These are phyloP conservation scores for Xylaria hypoxylon DNA, from an alignment of 2,329 filamentous ascomycete genomes.

Conservation along the genomic window DNA sequence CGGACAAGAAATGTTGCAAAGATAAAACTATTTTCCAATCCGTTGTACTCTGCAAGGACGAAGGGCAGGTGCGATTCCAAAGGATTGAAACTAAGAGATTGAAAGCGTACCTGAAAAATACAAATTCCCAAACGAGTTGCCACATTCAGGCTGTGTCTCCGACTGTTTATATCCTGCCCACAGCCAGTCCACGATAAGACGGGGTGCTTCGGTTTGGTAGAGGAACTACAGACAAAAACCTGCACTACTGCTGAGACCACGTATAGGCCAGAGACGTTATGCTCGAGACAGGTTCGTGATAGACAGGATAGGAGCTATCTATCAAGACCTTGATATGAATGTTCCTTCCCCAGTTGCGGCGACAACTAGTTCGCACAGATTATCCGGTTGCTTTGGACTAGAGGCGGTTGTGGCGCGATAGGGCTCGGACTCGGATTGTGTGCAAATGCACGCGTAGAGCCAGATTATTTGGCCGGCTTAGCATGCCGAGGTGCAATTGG, in stretches of 20 bases:
- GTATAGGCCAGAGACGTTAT: not conserved
- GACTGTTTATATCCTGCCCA: not conserved
- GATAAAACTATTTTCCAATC: not conserved
- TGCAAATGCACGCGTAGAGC: not conserved
- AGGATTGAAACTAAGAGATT: conserved; percentile 11
- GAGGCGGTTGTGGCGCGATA: not conserved
- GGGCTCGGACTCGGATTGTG: not conserved
- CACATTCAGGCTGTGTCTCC: not conserved
- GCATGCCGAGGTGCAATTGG: not conserved
- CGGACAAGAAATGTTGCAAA: not conserved
- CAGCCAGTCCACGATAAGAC: not conserved
- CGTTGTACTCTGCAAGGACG: not conserved
- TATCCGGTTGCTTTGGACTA: not conserved
- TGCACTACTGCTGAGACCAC: not conserved
- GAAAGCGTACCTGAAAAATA: conserved; percentile 16
- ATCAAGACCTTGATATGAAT: not conserved
- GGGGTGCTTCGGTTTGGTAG: not conserved
- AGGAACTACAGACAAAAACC: not conserved
- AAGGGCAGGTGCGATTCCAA: not conserved
- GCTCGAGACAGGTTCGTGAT: not conserved
- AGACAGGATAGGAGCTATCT: not conserved
- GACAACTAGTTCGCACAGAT: not conserved
- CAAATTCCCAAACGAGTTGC: not conserved
- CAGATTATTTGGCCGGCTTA: not conserved
- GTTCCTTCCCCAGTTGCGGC: not conserved